Evolutionary conservation across 306 rosid species (phyloP), one percentile per base, ranked within the genome.

Genomic region (Datisca glomerata): DNA sequence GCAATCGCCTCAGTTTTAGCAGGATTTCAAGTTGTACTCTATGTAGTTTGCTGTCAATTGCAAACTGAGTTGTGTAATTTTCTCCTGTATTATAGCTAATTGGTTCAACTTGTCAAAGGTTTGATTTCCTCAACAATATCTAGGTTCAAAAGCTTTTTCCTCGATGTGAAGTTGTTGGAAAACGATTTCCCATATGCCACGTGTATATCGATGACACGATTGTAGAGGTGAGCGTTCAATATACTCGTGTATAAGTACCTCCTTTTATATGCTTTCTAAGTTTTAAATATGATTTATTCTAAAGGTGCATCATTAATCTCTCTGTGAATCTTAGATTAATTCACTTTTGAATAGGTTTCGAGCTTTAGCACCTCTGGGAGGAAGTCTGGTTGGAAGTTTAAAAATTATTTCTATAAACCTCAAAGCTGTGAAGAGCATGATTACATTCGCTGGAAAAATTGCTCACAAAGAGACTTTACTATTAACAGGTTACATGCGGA

Each of bases 371-470:
- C 63, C 41, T 33, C 47, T 8, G 21, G 45, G 24, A 48, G 57
- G 5, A 55, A 41, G 32, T 21, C 49, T 47, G 21, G 34, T 24
- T 35, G 18, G 25, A 45, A 35, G 56, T 49, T 19, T 21, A 48
- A 63, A 34, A 21, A 58, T 32, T 48, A 47, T 20, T 36, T 49
- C 50, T 41, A 3, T 28, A 55, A 38, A 29, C 69, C 57, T 47
- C 44, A 49, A 17, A 43, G 49, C 24, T 63, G 60, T 41, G 34
- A 22, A 4, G 53, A 36, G 53, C 46, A 23, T 21, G 69, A 63
- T 63, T 63, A 32, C 27, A 49, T 63, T 34, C 63, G 69, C 21
- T 63, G 69, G 69, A 55, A 43, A 24, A 63, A 63, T 63, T 63
- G 69, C 55, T 41, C 59, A 11, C 62, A 35, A 15, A 47, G 69